Percentiles rank a stretch among this genome's conserved stretches.
These are phyloP conservation scores for Cladophialophora immunda DNA, from an alignment of 2,329 filamentous ascomycete genomes.

Conservation along the genomic window DNA sequence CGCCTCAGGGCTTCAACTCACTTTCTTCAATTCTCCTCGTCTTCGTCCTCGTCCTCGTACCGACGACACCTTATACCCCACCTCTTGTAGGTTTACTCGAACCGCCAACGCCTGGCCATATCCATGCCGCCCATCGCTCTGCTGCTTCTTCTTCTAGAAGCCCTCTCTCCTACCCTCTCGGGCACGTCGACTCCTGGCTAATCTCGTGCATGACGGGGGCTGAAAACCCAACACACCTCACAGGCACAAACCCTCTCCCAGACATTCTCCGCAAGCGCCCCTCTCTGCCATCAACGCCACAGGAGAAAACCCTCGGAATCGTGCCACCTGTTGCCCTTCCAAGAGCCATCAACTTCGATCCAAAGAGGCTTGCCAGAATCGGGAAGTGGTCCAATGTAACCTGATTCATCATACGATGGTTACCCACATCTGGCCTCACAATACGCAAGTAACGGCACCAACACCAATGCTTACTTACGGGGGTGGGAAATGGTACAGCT, in stretches of 20 bases:
- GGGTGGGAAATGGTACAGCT: background rate
- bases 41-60: background rate
- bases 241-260: background rate
- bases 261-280: background rate
- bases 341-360: background rate
- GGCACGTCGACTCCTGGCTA: background rate
- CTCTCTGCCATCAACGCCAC: background rate
- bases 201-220: background rate
- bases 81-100: background rate
- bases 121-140: background rate
- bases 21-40: constrained; percentile 2
- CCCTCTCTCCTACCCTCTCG: background rate
- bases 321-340: background rate
- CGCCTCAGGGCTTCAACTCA: background rate
- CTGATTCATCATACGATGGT: constrained; percentile 5
- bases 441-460: background rate
- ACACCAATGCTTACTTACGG: background rate
- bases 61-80: background rate
- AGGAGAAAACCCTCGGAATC: constrained; percentile 1
- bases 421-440: background rate
- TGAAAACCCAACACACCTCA: background rate
- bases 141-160: background rate
- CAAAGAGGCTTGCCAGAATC: background rate
- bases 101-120: background rate
- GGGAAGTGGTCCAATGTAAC: constrained; percentile 3